These are phyloP conservation scores for Aureobasidium sp. DNA, from an alignment of 2,329 filamentous ascomycete species.

Conservation along the genomic window DNA sequence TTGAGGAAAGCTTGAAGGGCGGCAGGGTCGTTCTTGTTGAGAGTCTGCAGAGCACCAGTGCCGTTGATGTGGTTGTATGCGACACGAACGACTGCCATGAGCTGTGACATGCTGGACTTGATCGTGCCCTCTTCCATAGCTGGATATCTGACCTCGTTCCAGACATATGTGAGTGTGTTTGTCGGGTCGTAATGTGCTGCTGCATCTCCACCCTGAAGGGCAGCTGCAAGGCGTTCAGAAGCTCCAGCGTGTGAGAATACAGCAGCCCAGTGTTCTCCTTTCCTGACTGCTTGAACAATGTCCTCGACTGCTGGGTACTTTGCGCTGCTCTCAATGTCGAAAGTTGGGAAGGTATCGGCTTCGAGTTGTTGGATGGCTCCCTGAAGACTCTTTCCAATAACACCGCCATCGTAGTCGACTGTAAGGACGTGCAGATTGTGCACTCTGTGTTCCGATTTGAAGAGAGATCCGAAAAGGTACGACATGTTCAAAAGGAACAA, in stretches of 20 bases:
- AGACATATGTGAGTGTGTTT: conserved; percentile 34
- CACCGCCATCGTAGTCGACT: conserved; percentile 26
- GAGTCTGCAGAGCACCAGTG: conserved; percentile 19
- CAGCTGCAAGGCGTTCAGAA: conserved; percentile 30
- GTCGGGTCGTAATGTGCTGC: conserved; percentile 29
- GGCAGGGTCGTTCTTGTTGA: conserved; percentile 24
- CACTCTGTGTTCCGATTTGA: conserved; percentile 16
- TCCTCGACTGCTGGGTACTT: conserved; percentile 15
- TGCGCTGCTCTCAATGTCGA: neutral
- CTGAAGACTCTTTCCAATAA: conserved; percentile 12
- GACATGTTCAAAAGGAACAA: conserved; percentile 22
- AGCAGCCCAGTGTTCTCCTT: conserved; percentile 26
- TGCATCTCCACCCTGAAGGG: conserved; percentile 28
- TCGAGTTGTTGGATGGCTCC: neutral
- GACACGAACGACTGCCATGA: conserved; percentile 28
- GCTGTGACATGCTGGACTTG: conserved; percentile 24
- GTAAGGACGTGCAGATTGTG: conserved; percentile 23
- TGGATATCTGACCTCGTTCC: conserved; percentile 40
- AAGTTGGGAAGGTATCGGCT: neutral
- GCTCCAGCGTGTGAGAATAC: conserved; percentile 28
- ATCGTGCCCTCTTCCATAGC: conserved; percentile 31
- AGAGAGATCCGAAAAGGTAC: conserved; percentile 24
- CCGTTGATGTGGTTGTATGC: conserved; percentile 30
- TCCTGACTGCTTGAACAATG: conserved; percentile 22
- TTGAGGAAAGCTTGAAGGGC: conserved; percentile 31